Conservation (phyloP, 1,284 basidiomycete species). For the Pascua sp. region DNA sequence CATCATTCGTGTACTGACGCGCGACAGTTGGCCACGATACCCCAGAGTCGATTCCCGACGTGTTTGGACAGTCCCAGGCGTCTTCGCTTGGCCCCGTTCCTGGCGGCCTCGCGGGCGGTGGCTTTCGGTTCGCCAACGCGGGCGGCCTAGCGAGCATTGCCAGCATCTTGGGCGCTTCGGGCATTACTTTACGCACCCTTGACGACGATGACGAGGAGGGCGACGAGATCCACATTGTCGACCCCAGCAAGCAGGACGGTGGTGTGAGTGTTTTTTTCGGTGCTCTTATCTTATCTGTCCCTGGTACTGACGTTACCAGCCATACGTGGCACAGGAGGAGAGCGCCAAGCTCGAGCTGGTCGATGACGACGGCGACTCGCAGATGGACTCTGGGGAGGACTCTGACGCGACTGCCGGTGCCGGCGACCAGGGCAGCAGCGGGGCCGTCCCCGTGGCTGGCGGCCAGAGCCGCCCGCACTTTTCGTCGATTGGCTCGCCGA, state of each 20-base stretch:
- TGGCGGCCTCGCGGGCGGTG: constrained; percentile 22
- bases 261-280: not conserved
- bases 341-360: constrained; percentile 25
- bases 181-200: constrained; percentile 38
- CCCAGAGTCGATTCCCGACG: constrained; percentile 50
- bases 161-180: constrained; percentile 43
- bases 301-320: not conserved
- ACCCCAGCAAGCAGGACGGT: constrained; percentile 5
- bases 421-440: constrained; percentile 9
- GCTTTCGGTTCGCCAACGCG: constrained; percentile 39
- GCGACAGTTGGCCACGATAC: constrained; percentile 55
- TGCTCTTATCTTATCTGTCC: not conserved
- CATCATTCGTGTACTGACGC: not conserved
- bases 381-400: constrained; percentile 55
- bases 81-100: constrained; percentile 2
- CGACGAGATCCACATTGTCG: constrained; percentile 29
- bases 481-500: constrained; percentile 42
- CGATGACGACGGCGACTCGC: constrained; percentile 55
- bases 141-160: constrained; percentile 47
- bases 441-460: no score
- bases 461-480: constrained; percentile 20
- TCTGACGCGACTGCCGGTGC: constrained; percentile 59
- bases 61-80: constrained; percentile 34
- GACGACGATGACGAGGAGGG: constrained; percentile 44
- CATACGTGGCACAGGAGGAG: constrained; percentile 1